Conservation (phyloP, 1,284 basidiomycete genomes). For the Grifola frondosa region DNA sequence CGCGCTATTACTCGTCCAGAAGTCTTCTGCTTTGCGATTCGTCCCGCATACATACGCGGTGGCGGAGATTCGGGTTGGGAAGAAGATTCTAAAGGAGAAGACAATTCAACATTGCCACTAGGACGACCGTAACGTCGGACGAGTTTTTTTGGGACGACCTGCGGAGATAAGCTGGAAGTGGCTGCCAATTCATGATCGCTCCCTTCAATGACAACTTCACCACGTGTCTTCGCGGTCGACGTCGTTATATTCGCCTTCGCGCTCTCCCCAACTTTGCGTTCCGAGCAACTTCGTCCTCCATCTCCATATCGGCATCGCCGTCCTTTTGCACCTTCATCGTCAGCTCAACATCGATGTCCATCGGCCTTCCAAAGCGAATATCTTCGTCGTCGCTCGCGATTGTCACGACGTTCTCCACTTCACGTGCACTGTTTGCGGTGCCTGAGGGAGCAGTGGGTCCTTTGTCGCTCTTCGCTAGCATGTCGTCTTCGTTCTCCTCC, state of each 20-base stretch:
- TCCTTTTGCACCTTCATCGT: conserved; percentile 7
- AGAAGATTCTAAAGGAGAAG: too few relatives aligned
- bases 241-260: too few relatives aligned
- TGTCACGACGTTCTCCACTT: conserved; percentile 24
- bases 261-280: conserved; percentile 20
- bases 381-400: conserved; percentile 22
- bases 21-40: too few relatives aligned
- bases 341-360: conserved; percentile 29
- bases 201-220: too few relatives aligned
- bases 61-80: too few relatives aligned
- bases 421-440: conserved; percentile 22
- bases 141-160: too few relatives aligned
- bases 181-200: too few relatives aligned
- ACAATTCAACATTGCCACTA: too few relatives aligned
- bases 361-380: conserved; percentile 16
- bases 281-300: conserved; percentile 1
- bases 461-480: conserved; percentile 18
- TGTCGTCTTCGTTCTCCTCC: conserved; percentile 14
- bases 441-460: conserved; percentile 1
- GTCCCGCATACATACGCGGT: too few relatives aligned
- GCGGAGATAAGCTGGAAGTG: too few relatives aligned
- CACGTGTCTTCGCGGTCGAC: conserved; percentile 23
- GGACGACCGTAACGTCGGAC: too few relatives aligned
- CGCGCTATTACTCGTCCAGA: too few relatives aligned
- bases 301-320: conserved; percentile 2